Evolutionary conservation across 805 yeast genomes (phyloP), one percentile per base, ranked within the genome.

Genomic region (Deakozyma indianensis): DNA sequence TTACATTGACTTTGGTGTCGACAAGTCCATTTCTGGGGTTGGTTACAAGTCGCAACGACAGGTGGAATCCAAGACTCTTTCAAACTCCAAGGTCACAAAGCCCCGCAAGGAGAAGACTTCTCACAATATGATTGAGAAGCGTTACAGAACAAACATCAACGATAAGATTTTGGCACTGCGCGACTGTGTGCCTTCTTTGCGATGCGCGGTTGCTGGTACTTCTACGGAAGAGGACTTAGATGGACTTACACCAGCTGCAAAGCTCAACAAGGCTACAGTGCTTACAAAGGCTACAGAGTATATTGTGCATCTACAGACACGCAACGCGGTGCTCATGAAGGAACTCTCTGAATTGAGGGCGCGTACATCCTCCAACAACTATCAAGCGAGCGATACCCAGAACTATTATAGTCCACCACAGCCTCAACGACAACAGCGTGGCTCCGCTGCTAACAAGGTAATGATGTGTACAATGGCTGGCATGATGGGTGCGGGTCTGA

Each of bases 221-320:
- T 69, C 66, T 2, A 60, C 58, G 21, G 69, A 62, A n/a, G 70
- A 68, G 43, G 79, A 77, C 45, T 63, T 82, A 22, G 92, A 83
- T 51, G 94, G 92, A 2, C 67, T 83, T 27, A 70, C 79, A 21
- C 92, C 92, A 0, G 87, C 88, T 7, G 62, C 74, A 27, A 82
- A 82, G 57, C 66, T 84, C 46, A 83, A 82, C 60, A 83, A 83
- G 61, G 92, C 90, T 14, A 80, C 80, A 23, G 81, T 83, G 14
- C 65, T 83, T 45, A 70, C 84, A 32, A 83, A 83, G 56, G 84
- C 88, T 5, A 78, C 85, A 1, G 94, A 83, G 62, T 84, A 84
- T 59, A 83, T 83, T 56, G 68, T 71, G 55, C 86, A 82, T 58
- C 64, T 83, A 51, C 87, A 83, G 59, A 58, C 63, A 45, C 75